A percentile compares a stretch with the other conserved stretches of the same genome.
Evolutionary conservation across 805 yeast species (phyloP).

Genomic region (Aciculoconidium aculeatum): DNA sequence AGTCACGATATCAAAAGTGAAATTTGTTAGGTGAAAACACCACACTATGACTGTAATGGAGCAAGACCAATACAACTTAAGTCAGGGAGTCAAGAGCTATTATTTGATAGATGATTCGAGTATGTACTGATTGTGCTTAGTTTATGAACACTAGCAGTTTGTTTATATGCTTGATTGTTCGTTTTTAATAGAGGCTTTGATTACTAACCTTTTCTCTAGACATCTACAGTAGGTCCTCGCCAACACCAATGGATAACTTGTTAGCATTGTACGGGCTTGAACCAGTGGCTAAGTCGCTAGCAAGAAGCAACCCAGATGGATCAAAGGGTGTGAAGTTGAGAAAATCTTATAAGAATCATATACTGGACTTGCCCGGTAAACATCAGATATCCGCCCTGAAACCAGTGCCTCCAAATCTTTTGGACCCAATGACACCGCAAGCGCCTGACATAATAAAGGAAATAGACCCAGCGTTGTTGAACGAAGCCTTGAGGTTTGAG

Average conservation of each 20-base stretch:
- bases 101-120: slow-evolving; percentile 6
- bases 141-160: no score
- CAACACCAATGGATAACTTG: slow-evolving; percentile 71
- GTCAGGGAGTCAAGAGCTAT: slow-evolving; percentile 6
- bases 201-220: slow-evolving; percentile 15
- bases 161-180: not conserved
- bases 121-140: slow-evolving; percentile 1
- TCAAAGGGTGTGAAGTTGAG: slow-evolving; percentile 88
- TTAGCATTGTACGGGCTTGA: slow-evolving; percentile 63
- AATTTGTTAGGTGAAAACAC: no score
- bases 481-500: slow-evolving; percentile 51
- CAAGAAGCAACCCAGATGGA: slow-evolving; percentile 83
- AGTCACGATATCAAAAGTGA: no score
- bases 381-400: slow-evolving; percentile 52
- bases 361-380: slow-evolving; percentile 78
- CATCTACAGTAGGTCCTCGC: slow-evolving; percentile 41
- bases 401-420: slow-evolving; percentile 29
- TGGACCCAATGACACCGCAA: slow-evolving; percentile 33
- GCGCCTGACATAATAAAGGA: slow-evolving; percentile 43
- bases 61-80: slow-evolving; percentile 4
- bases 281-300: slow-evolving; percentile 69
- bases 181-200: not conserved
- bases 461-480: slow-evolving; percentile 45
- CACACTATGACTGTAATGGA: no score
- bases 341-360: slow-evolving; percentile 92